Percentiles rank a stretch among this genome's conserved stretches.
Evolutionary conservation across 192 early-diverging fungal genomes (phyloP).

Genomic region (Spinellus fusiger): DNA sequence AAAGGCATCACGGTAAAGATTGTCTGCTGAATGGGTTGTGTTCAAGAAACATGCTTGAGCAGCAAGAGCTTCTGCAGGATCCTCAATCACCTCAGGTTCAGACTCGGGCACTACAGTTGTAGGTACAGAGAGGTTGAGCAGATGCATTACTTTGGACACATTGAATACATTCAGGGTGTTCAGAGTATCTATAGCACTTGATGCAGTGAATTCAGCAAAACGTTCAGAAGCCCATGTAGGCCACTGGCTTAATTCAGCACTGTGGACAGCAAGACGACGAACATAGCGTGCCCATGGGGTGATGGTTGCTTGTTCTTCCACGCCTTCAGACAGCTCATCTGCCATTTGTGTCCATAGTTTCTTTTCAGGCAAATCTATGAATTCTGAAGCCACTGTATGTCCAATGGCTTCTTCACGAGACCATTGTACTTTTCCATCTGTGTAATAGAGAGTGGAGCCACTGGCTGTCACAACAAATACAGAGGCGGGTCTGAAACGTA

Average conservation of each 20-base stretch:
- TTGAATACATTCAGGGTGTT: too few species aligned
- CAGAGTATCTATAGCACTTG: too few species aligned
- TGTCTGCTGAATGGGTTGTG: background rate
- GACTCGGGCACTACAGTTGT: conserved; percentile 2
- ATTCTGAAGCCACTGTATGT: conserved; percentile 57
- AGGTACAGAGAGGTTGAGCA: too few species aligned
- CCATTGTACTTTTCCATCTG: conserved; percentile 52
- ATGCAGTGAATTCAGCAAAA: conserved; percentile 19
- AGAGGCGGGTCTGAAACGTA: conserved; percentile 21
- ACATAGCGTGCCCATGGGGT: conserved; percentile 60
- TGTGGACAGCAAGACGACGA: conserved; percentile 48
- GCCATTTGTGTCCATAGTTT: conserved; percentile 59
- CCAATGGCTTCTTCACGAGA: conserved; percentile 83
- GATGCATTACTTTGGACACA: too few species aligned
- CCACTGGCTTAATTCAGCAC: conserved; percentile 43
- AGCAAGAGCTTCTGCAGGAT: conserved; percentile 3
- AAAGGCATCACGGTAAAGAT: conserved; percentile 55
- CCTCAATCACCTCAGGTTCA: background rate
- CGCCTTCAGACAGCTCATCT: conserved; percentile 60
- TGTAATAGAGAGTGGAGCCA: conserved; percentile 52
- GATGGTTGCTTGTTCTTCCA: conserved; percentile 33
- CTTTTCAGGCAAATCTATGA: conserved; percentile 79
- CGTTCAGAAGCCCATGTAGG: conserved; percentile 38
- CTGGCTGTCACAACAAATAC: conserved; percentile 53
- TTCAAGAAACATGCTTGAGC: conserved; percentile 18